Base-by-base conservation (phyloP, 441 rosid species). In the Euphorbia corollata region DNA sequence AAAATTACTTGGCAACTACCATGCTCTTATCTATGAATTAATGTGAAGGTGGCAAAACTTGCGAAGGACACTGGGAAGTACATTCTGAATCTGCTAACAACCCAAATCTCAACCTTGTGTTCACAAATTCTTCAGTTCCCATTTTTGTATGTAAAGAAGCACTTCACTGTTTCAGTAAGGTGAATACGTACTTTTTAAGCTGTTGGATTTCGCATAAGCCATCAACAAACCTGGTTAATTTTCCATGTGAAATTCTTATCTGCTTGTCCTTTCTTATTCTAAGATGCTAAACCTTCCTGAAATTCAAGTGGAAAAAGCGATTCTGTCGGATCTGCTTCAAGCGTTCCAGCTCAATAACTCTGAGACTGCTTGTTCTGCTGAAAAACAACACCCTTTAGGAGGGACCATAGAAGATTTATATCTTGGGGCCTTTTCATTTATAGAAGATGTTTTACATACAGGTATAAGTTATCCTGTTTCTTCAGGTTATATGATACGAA, bases 111-210 rank as follows among this genome's bases (percentile, higher is more conserved):
- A 79, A 70, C 48, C n/a, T 79, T 69, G 68, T 81, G 55, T 79
- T 81, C 65, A 80, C 89, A 50, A 82, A 74, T 43, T 78, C 80
- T 81, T 80, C 81, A 60, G 82, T 82, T 65, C 78, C 90, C 36
- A 68, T 81, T 63, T 72, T 65, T 73, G 80, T 85, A 32, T 79
- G 79, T 69, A 86, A 79, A 81, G 96, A 91, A 85, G 78, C 86
- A 66, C 85, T 91, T 73, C 72, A 67, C 74, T 77, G 84, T 82
- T 80, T 89, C 70, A 81, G 78, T 61, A 89, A 89, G 93, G 97
- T 87, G 71, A 75, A 50, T 5, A 39, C 39, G 34, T 51, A 16
- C 0, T 57, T 62, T 30, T 66, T 43, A 23, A 19, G 39, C 64
- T 70, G 30, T 57, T 36, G 30, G 30, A 8, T 70, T 23, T 63